These are phyloP conservation scores for Pulveroboletus sp. DNA, from an alignment of 768 basidiomycete species.

Conservation along the genomic window DNA sequence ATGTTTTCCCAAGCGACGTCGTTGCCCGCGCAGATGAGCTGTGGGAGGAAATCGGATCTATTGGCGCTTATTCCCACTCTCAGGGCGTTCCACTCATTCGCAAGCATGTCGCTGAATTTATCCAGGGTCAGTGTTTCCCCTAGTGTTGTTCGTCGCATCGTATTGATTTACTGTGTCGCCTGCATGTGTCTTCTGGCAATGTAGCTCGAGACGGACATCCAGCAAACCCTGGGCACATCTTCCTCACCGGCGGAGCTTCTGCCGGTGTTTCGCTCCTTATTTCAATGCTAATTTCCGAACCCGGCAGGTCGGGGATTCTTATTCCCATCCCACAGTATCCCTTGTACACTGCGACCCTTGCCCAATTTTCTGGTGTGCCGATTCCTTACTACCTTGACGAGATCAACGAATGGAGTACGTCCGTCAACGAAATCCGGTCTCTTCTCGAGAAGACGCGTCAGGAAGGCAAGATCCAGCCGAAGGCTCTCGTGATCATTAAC, in stretches of 20 bases:
- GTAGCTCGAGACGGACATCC: slow-evolving; percentile 88
- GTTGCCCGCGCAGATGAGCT: slow-evolving; percentile 78
- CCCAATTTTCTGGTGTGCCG: slow-evolving; percentile 73
- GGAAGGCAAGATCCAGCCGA: slow-evolving; percentile 55
- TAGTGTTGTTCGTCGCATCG: neutral
- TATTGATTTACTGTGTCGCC: slow-evolving; percentile 2
- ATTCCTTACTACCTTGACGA: slow-evolving; percentile 91
- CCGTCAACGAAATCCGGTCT: slow-evolving; percentile 56
- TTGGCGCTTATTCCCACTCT: slow-evolving; percentile 94
- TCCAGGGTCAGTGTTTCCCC: slow-evolving; percentile 53
- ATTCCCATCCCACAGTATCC: slow-evolving; percentile 99
- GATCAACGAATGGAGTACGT: slow-evolving; percentile 76
- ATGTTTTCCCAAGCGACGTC: slow-evolving; percentile 82
- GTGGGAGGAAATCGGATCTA: slow-evolving; percentile 80
- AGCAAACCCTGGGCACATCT: slow-evolving; percentile 78
- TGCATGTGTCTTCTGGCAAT: neutral
- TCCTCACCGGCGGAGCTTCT: slow-evolving; percentile 92
- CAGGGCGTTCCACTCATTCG: slow-evolving; percentile 90
- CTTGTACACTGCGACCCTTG: slow-evolving; percentile 91
- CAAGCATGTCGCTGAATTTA: slow-evolving; percentile 83
- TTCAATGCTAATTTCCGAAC: slow-evolving; percentile 67
- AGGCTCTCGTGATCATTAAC: slow-evolving; percentile 95
- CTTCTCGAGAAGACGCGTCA: slow-evolving; percentile 62
- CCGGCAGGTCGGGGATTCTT: slow-evolving; percentile 63
- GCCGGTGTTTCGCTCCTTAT: slow-evolving; percentile 88